Evolutionary conservation across 768 basidiomycete species (phyloP).

Genomic region (Hemileccinum rubropunctum): DNA sequence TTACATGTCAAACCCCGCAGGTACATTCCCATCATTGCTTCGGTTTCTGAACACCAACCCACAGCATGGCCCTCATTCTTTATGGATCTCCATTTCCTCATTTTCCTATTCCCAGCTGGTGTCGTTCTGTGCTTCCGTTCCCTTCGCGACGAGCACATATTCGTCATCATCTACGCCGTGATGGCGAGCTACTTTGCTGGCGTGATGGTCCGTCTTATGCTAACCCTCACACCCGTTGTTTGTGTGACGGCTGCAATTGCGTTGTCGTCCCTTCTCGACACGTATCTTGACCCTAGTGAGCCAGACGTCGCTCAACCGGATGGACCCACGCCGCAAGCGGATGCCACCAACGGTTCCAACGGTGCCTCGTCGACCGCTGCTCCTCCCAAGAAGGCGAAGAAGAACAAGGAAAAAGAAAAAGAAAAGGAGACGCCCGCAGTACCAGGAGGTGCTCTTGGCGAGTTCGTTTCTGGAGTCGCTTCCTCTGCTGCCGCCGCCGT

Average conservation of each 20-base stretch:
- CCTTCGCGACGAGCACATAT: conserved; percentile 94
- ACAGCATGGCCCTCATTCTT: conserved; percentile 99
- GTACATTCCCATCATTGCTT: conserved; percentile 97
- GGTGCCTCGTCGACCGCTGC: conserved; percentile 26
- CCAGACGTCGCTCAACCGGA: conserved; percentile 41
- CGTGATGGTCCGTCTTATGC: conserved; percentile 99
- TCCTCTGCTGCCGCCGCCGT: conserved; percentile 31
- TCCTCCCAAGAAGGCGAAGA: conserved; percentile 45
- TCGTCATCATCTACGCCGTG: conserved; percentile 96
- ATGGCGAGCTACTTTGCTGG: conserved; percentile 98
- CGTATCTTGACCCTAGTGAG: conserved; percentile 81
- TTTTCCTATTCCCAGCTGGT: conserved; percentile 97
- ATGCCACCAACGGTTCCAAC: conserved; percentile 6
- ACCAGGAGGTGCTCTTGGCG: conserved; percentile 36
- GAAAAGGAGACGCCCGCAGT: conserved; percentile 43
- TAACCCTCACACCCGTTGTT: conserved; percentile 94
- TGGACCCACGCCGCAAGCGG: conserved; percentile 6
- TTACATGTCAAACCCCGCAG: conserved; percentile 36
- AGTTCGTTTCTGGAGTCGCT: conserved; percentile 41
- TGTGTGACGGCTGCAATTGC: conserved; percentile 93
- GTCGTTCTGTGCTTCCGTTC: conserved; percentile 92
- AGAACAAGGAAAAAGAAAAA: conserved; percentile 42
- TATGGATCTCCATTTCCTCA: conserved; percentile 97
- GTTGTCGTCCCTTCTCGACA: conserved; percentile 82
- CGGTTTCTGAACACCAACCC: conserved; percentile 98